Percentiles rank a stretch among this genome's conserved stretches.
phyloP scores from a whole-genome alignment of 1,139 yeast species.

The Saccharomyces hybrid region DNA sequence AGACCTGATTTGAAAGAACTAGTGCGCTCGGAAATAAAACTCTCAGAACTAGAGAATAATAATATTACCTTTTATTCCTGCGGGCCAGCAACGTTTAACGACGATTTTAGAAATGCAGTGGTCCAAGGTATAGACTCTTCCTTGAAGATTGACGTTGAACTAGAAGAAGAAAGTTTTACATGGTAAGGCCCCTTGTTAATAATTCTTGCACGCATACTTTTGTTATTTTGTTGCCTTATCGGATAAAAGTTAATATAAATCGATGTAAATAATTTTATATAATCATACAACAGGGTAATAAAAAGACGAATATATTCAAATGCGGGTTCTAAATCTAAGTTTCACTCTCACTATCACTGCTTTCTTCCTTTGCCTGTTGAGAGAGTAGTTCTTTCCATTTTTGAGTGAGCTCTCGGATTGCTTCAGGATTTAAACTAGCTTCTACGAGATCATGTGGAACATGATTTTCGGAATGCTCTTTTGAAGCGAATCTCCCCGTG shows the following conservation, averaged over 20 bases:
- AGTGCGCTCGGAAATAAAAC: slow-evolving; percentile 34
- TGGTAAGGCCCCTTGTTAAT: slow-evolving; percentile 26
- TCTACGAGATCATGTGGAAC: slow-evolving; percentile 89
- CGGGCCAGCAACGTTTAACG: slow-evolving; percentile 40
- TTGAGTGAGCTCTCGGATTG: slow-evolving; percentile 57
- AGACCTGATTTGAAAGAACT: slow-evolving; percentile 40
- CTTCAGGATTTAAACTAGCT: slow-evolving; percentile 59
- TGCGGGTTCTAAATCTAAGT: background rate
- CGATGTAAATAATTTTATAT: background rate
- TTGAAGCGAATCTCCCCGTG: slow-evolving; percentile 64
- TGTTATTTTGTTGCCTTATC: background rate
- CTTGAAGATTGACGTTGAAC: slow-evolving; percentile 34
- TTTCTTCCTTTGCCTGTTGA: slow-evolving; percentile 27
- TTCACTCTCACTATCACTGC: slow-evolving; percentile 10
- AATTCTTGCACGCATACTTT: background rate
- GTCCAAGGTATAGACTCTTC: slow-evolving; percentile 26
- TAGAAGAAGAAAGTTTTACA: slow-evolving; percentile 39
- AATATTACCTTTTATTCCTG: slow-evolving; percentile 35
- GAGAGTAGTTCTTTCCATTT: slow-evolving; percentile 45
- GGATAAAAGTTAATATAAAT: background rate
- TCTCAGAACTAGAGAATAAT: slow-evolving; percentile 8
- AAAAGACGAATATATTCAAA: background rate
- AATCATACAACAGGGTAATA: background rate
- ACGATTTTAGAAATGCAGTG: slow-evolving; percentile 33
- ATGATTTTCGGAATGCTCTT: slow-evolving; percentile 82